Conservation (phyloP, 2,329 filamentous ascomycete species). For the Knufia petricola region DNA sequence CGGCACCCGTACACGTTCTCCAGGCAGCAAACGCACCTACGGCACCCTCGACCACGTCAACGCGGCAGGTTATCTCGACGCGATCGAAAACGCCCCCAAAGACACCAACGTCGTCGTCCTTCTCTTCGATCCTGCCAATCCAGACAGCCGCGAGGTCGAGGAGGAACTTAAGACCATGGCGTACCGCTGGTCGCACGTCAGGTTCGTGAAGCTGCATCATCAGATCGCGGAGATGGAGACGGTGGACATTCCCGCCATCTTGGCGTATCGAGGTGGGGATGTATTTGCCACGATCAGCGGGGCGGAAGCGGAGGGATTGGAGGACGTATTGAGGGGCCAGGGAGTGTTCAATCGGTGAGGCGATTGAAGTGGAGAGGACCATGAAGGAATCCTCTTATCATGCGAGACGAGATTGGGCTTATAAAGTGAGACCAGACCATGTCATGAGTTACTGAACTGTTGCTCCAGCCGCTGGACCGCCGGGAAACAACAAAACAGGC, state of each 20-base stretch:
- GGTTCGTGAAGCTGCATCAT: constrained; percentile 85
- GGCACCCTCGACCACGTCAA: constrained; percentile 77
- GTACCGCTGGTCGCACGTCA: constrained; percentile 56
- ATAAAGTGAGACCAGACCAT: too few species aligned
- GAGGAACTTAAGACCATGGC: constrained; percentile 68
- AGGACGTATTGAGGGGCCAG: constrained; percentile 48
- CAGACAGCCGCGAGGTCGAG: constrained; percentile 70
- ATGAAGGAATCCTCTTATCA: too few species aligned
- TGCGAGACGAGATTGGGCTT: too few species aligned
- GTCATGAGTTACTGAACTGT: too few species aligned
- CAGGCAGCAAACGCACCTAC: constrained; percentile 65
- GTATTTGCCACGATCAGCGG: constrained; percentile 85
- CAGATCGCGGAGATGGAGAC: constrained; percentile 91
- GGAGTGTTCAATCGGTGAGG: constrained; percentile 22
- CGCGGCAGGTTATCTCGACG: constrained; percentile 86
- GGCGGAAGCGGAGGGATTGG: constrained; percentile 50
- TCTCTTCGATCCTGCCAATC: constrained; percentile 79
- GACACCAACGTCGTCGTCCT: constrained; percentile 86
- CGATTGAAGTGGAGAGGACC: not conserved
- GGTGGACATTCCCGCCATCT: constrained; percentile 73
- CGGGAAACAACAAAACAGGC: too few species aligned
- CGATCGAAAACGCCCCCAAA: constrained; percentile 76
- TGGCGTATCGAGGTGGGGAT: constrained; percentile 83
- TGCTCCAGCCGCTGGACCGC: too few species aligned
- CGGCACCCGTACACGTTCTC: constrained; percentile 54